Percentiles rank a stretch among this genome's conserved stretches.
These are phyloP conservation scores for Tetrapisispora nanseiensis DNA, from an alignment of 805 yeast species.

Conservation along the genomic window DNA sequence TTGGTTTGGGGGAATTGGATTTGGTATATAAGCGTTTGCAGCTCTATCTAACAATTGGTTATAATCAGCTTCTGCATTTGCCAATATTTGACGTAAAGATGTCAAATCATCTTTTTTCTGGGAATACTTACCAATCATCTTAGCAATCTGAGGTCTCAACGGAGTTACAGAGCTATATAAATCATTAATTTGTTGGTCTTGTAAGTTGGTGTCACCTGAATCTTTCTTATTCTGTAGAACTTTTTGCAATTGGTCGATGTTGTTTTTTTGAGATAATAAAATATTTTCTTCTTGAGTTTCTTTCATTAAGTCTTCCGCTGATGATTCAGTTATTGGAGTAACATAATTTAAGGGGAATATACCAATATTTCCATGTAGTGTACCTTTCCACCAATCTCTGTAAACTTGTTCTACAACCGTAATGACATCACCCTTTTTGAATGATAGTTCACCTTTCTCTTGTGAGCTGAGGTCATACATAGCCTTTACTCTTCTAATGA, in stretches of 20 bases:
- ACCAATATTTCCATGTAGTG: slow-evolving; percentile 70
- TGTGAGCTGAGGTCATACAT: slow-evolving; percentile 68
- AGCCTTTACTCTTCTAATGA: slow-evolving; percentile 66
- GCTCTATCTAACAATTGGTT: slow-evolving; percentile 56
- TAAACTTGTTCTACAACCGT: slow-evolving; percentile 80
- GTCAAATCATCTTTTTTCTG: slow-evolving; percentile 68
- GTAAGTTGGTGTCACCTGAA: slow-evolving; percentile 30
- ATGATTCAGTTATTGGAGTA: slow-evolving; percentile 58
- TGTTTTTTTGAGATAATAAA: slow-evolving; percentile 44
- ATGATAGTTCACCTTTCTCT: slow-evolving; percentile 82
- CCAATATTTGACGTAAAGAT: slow-evolving; percentile 59
- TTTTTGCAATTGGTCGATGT: slow-evolving; percentile 54
- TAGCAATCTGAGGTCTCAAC: slow-evolving; percentile 64
- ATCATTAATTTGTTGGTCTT: slow-evolving; percentile 58
- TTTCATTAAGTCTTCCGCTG: slow-evolving; percentile 45
- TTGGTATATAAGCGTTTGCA: slow-evolving; percentile 19
- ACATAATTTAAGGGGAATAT: slow-evolving; percentile 92
- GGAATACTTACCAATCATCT: slow-evolving; percentile 67
- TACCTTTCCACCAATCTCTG: slow-evolving; percentile 94
- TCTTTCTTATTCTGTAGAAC: slow-evolving; percentile 18
- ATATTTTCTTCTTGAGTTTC: slow-evolving; percentile 43
- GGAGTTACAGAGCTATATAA: slow-evolving; percentile 66
- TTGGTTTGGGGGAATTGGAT: slow-evolving; percentile 1
- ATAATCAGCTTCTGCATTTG: slow-evolving; percentile 57
- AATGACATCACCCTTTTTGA: slow-evolving; percentile 78